Evolutionary conservation across 2,329 filamentous ascomycete species (phyloP).

Genomic region (Cladosporium sp.): DNA sequence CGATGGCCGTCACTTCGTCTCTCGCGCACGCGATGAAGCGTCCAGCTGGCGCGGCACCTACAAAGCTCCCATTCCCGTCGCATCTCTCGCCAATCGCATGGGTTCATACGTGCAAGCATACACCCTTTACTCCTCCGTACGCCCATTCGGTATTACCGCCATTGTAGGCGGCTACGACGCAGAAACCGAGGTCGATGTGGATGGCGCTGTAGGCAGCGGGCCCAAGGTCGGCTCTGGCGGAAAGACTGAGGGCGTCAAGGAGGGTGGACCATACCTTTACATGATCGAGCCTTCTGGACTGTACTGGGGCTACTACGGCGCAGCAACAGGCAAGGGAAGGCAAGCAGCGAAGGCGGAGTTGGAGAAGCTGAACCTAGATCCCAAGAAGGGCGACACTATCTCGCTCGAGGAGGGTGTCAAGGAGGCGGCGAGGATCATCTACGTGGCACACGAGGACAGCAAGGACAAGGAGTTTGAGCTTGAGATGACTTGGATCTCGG

Average conservation of each 20-base stretch:
- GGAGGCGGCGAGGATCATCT: conserved; percentile 95
- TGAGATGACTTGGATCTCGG: conserved; percentile 98
- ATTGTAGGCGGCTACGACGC: conserved; percentile 93
- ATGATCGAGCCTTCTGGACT: conserved; percentile 98
- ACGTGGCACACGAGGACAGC: conserved; percentile 95
- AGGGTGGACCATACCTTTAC: conserved; percentile 89
- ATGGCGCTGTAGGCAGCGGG: conserved; percentile 82
- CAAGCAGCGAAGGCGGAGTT: conserved; percentile 97
- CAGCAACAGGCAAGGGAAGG: conserved; percentile 92
- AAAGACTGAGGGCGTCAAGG: conserved; percentile 67
- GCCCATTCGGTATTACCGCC: conserved; percentile 92
- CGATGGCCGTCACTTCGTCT: conserved; percentile 91
- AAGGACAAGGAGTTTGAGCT: conserved; percentile 99
- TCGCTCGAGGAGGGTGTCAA: conserved; percentile 85
- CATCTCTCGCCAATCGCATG: conserved; percentile 85
- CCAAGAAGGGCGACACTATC: conserved; percentile 60
- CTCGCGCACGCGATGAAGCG: conserved; percentile 89
- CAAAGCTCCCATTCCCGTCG: conserved; percentile 87
- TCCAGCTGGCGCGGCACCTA: conserved; percentile 86
- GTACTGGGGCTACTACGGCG: conserved; percentile 99
- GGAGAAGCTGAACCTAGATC: conserved; percentile 83
- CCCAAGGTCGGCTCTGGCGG: conserved; percentile 77
- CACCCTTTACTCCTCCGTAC: conserved; percentile 93
- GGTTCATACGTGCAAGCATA: conserved; percentile 95
- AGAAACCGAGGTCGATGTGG: conserved; percentile 76